phyloP scores from a whole-genome alignment of 2,329 filamentous ascomycete species.

The Lasiodiplodia hormozganensis region DNA sequence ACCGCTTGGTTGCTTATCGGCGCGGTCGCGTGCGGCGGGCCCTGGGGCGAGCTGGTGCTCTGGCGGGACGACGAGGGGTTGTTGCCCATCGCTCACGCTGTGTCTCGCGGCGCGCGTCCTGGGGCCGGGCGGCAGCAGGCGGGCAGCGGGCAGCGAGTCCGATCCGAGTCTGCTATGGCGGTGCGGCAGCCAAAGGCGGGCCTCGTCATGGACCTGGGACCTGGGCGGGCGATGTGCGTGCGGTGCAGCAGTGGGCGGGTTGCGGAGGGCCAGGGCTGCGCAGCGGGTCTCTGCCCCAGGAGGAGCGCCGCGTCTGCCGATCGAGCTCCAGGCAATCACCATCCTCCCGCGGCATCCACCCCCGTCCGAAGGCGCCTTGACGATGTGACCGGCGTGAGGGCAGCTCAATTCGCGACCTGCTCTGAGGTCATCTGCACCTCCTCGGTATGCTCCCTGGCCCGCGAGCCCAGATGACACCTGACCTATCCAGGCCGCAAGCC shows the following conservation, averaged over 20 bases:
- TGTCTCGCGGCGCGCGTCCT: slow-evolving; percentile 22
- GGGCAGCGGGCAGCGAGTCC: slow-evolving; percentile 18
- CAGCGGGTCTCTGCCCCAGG: slow-evolving; percentile 8
- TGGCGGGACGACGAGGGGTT: slow-evolving; percentile 43
- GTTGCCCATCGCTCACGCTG: slow-evolving; percentile 41
- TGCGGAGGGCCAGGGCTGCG: slow-evolving; percentile 21
- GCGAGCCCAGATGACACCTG: slow-evolving; percentile 18
- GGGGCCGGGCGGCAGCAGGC: slow-evolving; percentile 9
- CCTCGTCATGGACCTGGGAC: slow-evolving; percentile 14
- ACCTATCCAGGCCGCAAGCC: slow-evolving; percentile 15
- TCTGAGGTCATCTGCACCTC: slow-evolving; percentile 25
- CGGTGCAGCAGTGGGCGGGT: slow-evolving; percentile 22
- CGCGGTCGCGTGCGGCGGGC: slow-evolving; percentile 33
- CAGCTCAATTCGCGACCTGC: slow-evolving; percentile 6
- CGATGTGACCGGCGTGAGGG: slow-evolving; percentile 19
- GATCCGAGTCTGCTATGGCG: slow-evolving; percentile 18
- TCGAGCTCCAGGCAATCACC: slow-evolving; percentile 25
- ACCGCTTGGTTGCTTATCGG: slow-evolving; percentile 33
- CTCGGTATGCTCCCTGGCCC: slow-evolving; percentile 22
- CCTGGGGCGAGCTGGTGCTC: slow-evolving; percentile 33
- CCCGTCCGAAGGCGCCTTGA: slow-evolving; percentile 12
- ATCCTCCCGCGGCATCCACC: slow-evolving; percentile 19
- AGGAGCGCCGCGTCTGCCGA: slow-evolving; percentile 20
- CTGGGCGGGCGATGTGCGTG: slow-evolving; percentile 19
- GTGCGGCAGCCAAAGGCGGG: slow-evolving; percentile 4